These are phyloP conservation scores for Nakataea oryzae DNA, from an alignment of 2,329 filamentous ascomycete genomes.

Conservation along the genomic window DNA sequence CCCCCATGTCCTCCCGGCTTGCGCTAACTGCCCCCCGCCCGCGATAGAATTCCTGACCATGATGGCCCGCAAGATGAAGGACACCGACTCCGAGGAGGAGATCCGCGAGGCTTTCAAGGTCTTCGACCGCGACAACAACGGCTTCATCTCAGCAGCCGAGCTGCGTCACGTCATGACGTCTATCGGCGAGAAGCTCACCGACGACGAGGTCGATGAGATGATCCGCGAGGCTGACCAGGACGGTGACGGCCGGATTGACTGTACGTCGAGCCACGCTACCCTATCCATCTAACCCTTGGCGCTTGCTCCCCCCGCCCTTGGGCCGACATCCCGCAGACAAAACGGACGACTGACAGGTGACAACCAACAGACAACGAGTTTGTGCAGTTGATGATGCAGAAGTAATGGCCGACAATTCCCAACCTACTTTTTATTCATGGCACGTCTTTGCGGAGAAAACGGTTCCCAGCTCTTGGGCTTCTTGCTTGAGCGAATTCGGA, in stretches of 20 bases:
- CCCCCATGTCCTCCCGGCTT: neutral
- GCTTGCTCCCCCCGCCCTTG: neutral
- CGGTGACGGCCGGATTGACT: constrained; percentile 80
- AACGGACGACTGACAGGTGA: constrained; percentile 13
- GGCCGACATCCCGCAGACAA: neutral
- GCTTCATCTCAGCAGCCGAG: constrained; percentile 82
- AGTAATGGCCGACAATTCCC: constrained; percentile 40
- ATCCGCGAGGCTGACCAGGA: constrained; percentile 86
- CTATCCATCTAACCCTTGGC: neutral
- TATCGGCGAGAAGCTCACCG: constrained; percentile 83
- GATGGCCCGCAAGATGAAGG: constrained; percentile 94
- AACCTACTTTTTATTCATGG: neutral
- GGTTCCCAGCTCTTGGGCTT: neutral
- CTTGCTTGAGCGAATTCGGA: neutral
- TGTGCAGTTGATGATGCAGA: constrained; percentile 93
- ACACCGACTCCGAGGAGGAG: constrained; percentile 84
- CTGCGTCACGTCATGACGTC: constrained; percentile 87
- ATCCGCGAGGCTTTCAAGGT: constrained; percentile 86
- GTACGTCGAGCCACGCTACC: constrained; percentile 38
- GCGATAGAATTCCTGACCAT: constrained; percentile 73
- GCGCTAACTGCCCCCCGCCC: constrained; percentile 7
- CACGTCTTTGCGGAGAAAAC: neutral
- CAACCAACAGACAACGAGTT: constrained; percentile 68
- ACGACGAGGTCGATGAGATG: constrained; percentile 89
- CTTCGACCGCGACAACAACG: constrained; percentile 86